Base-by-base conservation (phyloP, 768 basidiomycete species). In the Trametes sanguinea region DNA sequence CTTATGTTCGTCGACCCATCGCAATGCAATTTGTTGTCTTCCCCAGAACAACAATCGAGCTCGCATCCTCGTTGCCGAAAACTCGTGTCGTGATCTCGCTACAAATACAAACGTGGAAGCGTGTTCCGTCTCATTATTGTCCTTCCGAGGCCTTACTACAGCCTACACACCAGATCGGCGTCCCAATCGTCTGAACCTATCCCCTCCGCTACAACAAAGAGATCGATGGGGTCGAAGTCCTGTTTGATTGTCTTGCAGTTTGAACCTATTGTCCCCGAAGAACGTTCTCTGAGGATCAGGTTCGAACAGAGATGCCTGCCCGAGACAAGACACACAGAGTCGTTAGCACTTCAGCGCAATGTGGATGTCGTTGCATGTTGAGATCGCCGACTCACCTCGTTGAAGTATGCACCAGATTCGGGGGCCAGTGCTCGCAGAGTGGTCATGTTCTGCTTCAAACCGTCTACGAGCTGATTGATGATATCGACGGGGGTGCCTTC, bases 141-240 rank as follows among this genome's bases (percentile, higher is more conserved):
- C 13, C 42, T 43, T 13, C 42, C 39, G 39, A 2, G 13, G 8
- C n/a, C 6, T 35, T 16, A 4, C 4, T 35, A 45, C 16, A 45
- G 48, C 57, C 64, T 69, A 61, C 72, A 74, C 4, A 64, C 67
- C 43, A 74, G 55, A 2, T 51, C 56, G 4, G 56, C 52, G 64
- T 81, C 80, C 81, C 82, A 84, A 1, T 80, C 75, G 17, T 84
- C 81, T 3, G 80, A 80, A 0, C 81, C 82, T 1, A 85, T 80
- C 1, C 83, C 84, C 22, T 73, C 69, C 0, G 68, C 60, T 16
- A 83, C 79, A 5, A 83, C 68, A 65, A 84, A 85, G 10, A 84
- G 56, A 29, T 67, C 73, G 10, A 70, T 57, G 0, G 81, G 78
- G 67, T 85, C 83, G 54, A 82, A 80, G 61, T 68, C 74, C 5